Evolutionary conservation across 805 yeast genomes (phyloP), one percentile per base, ranked within the genome.

Genomic region (Pichia rugopelliculosa): DNA sequence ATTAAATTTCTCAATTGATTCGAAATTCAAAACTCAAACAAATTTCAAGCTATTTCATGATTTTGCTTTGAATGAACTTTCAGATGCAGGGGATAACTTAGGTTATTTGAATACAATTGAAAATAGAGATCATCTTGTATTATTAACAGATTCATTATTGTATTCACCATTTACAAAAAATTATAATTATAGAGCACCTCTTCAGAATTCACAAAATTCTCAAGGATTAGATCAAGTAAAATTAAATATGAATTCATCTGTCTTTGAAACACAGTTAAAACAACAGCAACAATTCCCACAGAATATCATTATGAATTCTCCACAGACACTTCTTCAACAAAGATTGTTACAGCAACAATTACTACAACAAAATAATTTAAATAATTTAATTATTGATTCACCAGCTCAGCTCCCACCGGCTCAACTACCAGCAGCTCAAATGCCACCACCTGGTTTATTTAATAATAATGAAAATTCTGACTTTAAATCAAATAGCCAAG

Each of bases 391-490:
- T n/a, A n/a, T n/a, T n/a, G n/a, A n/a, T n/a, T n/a, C n/a, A n/a
- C n/a, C n/a, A 51, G 46, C 36, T 49, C 61, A 54, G 39, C 65
- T 63, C 52, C 68, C 47, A 11, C 44, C 45, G 47, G 76, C 87
- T 4, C 84, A 85, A 15, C 34, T 15, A 25, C 86, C 47, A 11
- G 42, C 45, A 48, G 76, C 87, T 4, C 84, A 85, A 15, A 17
- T 15, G 24, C 86, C 88, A 5, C 90, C 90, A 36, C 91, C 89
- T 6, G 89, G 89, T 6, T 71, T 82, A 56, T 77, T 79, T 56
- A 38, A 41, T 26, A 21, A 40, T 9, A 27, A 17, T 8, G 17
- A 12, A 8, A 25, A 36, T 5, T 52, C 44, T 21, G 48, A 46
- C 25, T 18, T 37, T 13, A 49, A 51, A 25, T 52, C 55, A 18